These are phyloP conservation scores for Fusarium coicis DNA, from an alignment of 2,329 filamentous ascomycete genomes.

Conservation along the genomic window DNA sequence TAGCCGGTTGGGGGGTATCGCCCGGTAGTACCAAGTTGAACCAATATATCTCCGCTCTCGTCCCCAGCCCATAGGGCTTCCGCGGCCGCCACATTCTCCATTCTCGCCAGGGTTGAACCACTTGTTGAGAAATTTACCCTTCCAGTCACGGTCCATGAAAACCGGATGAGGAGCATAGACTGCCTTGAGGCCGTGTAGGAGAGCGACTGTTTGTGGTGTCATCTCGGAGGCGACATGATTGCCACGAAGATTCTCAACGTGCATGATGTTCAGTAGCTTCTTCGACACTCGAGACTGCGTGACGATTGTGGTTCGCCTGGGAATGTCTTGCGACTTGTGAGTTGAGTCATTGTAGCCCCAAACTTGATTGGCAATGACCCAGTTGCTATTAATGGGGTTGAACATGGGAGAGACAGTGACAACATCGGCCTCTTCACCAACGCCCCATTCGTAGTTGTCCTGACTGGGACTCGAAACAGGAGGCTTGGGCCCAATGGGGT, in stretches of 20 bases:
- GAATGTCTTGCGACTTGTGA: constrained; percentile 65
- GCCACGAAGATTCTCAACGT: constrained; percentile 77
- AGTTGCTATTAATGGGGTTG: constrained; percentile 76
- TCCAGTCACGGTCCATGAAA: constrained; percentile 81
- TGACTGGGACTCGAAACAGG: constrained; percentile 65
- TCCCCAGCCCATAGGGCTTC: constrained; percentile 69
- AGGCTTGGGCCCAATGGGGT: constrained; percentile 71
- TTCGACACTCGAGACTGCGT: constrained; percentile 80
- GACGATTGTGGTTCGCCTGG: constrained; percentile 80
- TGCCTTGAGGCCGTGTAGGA: constrained; percentile 82
- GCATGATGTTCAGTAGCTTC: constrained; percentile 78
- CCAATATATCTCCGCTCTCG: constrained; percentile 67
- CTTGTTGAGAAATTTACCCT: constrained; percentile 61
- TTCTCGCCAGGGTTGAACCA: constrained; percentile 71
- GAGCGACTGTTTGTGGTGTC: constrained; percentile 77
- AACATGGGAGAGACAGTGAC: constrained; percentile 84
- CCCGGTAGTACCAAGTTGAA: constrained; percentile 71
- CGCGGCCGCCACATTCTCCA: constrained; percentile 64
- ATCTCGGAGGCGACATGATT: constrained; percentile 85
- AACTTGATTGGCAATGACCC: constrained; percentile 75
- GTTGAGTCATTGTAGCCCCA: constrained; percentile 70
- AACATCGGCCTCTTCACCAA: constrained; percentile 79
- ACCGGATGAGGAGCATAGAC: constrained; percentile 83
- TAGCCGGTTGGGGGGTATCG: constrained; percentile 65
- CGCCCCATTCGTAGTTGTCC: constrained; percentile 81